Percentiles rank a stretch among this genome's conserved stretches.
phyloP scores from a whole-genome alignment of 345 rosid species.

The Excoecaria cochinchinensis region DNA sequence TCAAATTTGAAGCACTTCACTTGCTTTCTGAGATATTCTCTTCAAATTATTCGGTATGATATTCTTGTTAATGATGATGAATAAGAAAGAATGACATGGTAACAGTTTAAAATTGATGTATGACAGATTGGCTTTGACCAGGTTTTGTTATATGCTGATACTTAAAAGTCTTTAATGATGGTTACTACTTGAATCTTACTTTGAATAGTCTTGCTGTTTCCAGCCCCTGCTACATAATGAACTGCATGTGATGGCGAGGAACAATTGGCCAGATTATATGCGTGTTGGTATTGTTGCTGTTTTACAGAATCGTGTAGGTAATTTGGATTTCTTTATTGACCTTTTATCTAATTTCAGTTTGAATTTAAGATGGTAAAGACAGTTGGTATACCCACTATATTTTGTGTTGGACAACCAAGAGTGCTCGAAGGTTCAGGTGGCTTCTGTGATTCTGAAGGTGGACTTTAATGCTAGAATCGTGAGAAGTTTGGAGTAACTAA shows the following conservation, averaged over 20 bases:
- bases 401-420: not conserved
- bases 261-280: constrained; percentile 62
- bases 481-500: constrained; percentile 6
- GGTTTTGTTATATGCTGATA: not conserved
- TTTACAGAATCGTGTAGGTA: constrained; percentile 88
- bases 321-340: not conserved
- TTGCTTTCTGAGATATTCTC: constrained; percentile 69
- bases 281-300: constrained; percentile 68
- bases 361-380: not conserved
- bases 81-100: not conserved
- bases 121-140: not conserved
- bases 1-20: constrained; percentile 84
- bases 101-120: not conserved
- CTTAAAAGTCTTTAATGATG: constrained; percentile 4
- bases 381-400: not conserved
- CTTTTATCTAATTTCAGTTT: constrained; percentile 6
- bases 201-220: constrained; percentile 13
- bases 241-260: constrained; percentile 44
- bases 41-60: constrained; percentile 53
- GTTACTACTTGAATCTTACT: constrained; percentile 6
- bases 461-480: not conserved
- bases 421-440: not conserved
- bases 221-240: constrained; percentile 65
- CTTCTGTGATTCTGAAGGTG: not conserved
- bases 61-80: not conserved